phyloP scores from a whole-genome alignment of 768 basidiomycete species.

The Auriscalpium microsporum region DNA sequence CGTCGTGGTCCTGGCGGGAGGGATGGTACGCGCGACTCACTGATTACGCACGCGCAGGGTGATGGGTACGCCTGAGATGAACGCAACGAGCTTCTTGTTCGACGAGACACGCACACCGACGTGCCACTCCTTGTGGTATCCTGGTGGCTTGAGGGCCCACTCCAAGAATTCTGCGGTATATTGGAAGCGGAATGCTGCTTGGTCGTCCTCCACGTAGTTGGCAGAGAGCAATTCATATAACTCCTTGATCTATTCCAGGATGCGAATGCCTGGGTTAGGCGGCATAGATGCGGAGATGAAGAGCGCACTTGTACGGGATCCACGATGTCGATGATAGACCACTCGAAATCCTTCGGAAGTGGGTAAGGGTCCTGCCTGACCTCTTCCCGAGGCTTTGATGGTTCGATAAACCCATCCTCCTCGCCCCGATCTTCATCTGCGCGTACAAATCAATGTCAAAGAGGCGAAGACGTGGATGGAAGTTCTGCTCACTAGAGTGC shows the following conservation, averaged over 20 bases:
- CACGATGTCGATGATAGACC: conserved; percentile 74
- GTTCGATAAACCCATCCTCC: conserved; percentile 86
- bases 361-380: conserved; percentile 85
- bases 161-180: conserved; percentile 91
- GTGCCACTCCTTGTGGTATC: conserved; percentile 92
- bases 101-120: conserved; percentile 86
- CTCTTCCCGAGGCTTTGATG: conserved; percentile 63
- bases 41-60: conserved; percentile 74
- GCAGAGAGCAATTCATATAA: conserved; percentile 85
- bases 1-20: neutral
- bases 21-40: conserved; percentile 37
- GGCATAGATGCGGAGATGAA: neutral
- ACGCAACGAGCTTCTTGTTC: conserved; percentile 91
- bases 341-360: conserved; percentile 88
- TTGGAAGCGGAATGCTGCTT: conserved; percentile 93
- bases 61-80: conserved; percentile 90
- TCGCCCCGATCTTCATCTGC: conserved; percentile 54
- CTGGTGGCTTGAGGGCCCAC: conserved; percentile 94
- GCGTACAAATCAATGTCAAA: conserved; percentile 1
- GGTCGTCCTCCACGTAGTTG: conserved; percentile 95
- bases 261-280: neutral
- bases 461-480: neutral
- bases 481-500: conserved; percentile 49
- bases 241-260: conserved; percentile 62
- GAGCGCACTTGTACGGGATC: conserved; percentile 60